A percentile compares a stretch with the other conserved stretches of the same genome.
Conservation (phyloP, 441 rosid species). For the Breynia disticha region DNA sequence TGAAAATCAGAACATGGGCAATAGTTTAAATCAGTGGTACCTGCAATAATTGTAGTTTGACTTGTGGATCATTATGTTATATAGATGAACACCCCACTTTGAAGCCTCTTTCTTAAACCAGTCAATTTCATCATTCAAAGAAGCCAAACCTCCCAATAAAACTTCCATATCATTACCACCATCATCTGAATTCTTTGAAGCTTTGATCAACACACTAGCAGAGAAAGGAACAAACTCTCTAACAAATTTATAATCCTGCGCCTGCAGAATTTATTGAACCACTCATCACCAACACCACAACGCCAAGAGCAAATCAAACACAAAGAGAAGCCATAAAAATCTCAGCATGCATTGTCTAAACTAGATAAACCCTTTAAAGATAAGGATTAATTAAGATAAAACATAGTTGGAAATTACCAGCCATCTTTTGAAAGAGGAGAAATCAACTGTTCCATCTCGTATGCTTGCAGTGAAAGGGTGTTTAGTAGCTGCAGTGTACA, state of each 20-base stretch:
- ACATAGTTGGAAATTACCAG: slow-evolving; percentile 29
- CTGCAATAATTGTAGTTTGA: slow-evolving; percentile 46
- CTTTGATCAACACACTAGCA: slow-evolving; percentile 56
- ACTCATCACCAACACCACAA: not conserved
- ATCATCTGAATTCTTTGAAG: slow-evolving; percentile 39
- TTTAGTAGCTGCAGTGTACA: slow-evolving; percentile 43
- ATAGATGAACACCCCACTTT: slow-evolving; percentile 46
- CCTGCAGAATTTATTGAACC: slow-evolving; percentile 27
- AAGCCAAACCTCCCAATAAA: slow-evolving; percentile 43
- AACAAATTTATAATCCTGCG: slow-evolving; percentile 63
- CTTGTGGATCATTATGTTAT: slow-evolving; percentile 28
- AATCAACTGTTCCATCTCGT: slow-evolving; percentile 53
- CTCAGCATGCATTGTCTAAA: not conserved
- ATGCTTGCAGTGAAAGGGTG: slow-evolving; percentile 48
- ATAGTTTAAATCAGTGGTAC: slow-evolving; percentile 12
- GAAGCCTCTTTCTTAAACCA: slow-evolving; percentile 65
- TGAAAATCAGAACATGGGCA: not conserved
- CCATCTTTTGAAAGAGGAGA: slow-evolving; percentile 52
- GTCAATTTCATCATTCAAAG: slow-evolving; percentile 43
- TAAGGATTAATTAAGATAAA: not conserved
- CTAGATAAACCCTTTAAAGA: not conserved
- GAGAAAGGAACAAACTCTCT: slow-evolving; percentile 44
- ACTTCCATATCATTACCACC: slow-evolving; percentile 43
- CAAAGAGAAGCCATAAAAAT: not conserved
- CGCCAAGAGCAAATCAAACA: not conserved